phyloP scores from a whole-genome alignment of 139 green algal species.

The Chlorella sp. region DNA sequence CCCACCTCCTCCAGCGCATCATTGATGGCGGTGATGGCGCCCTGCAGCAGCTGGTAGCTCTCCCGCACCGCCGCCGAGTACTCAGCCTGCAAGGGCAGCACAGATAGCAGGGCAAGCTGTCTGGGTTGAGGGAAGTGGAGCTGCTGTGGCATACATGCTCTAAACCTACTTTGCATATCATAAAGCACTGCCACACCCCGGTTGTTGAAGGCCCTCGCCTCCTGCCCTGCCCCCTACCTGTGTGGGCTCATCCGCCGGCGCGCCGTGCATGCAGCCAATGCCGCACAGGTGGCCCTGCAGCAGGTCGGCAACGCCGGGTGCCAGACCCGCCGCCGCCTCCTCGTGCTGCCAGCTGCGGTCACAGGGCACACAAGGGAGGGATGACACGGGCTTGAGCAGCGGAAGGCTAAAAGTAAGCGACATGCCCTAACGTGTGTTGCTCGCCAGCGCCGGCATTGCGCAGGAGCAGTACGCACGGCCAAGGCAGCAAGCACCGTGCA shows the following conservation, averaged over 20 bases:
- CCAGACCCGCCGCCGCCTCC: neutral
- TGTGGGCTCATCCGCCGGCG: constrained; percentile 6
- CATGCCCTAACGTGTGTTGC: too few relatives aligned
- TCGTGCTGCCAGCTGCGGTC: constrained; percentile 35
- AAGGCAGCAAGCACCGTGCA: too few relatives aligned
- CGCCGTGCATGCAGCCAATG: constrained; percentile 14
- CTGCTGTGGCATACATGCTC: neutral
- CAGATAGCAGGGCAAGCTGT: neutral
- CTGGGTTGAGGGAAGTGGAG: neutral
- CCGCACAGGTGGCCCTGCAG: constrained; percentile 29
- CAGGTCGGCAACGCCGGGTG: neutral
- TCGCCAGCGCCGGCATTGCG: too few relatives aligned
- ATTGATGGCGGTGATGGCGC: constrained; percentile 19
- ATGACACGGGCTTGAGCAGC: too few relatives aligned
- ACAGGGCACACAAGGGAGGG: neutral
- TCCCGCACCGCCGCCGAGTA: constrained; percentile 21
- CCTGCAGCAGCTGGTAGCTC: constrained; percentile 29
- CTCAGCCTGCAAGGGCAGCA: constrained; percentile 10
- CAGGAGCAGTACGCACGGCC: too few relatives aligned
- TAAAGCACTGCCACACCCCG: too few relatives aligned
- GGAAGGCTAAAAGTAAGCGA: too few relatives aligned
- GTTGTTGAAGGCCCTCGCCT: too few relatives aligned
- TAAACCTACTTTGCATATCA: neutral
- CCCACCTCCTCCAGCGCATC: constrained; percentile 24
- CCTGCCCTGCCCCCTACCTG: neutral